Base-by-base conservation (phyloP, 2,329 filamentous ascomycete genomes). In the Cladosporium sp. region DNA sequence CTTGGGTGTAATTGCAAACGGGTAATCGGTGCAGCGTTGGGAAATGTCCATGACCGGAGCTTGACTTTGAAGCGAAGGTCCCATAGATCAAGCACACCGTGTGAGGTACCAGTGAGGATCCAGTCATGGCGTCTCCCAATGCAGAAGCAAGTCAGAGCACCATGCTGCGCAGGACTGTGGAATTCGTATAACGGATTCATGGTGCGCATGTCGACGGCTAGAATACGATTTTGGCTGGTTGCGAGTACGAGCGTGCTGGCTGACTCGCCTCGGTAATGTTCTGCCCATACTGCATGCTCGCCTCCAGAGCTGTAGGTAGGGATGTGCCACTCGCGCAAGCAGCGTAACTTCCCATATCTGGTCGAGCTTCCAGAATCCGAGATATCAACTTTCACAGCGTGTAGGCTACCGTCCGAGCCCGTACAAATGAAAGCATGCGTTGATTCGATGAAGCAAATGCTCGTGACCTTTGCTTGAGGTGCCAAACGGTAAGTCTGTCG, bases 371-470 rank as follows among this genome's bases (percentile, higher is more conserved):
- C 76, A 13, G 74, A 67, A 51, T 78, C 78, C 9, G 36, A 38
- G 55, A 82, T 82, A 52, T 86, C 82, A n/a, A 95, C 83, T 63
- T 89, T 89, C 53, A 96, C 86, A 2, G 94, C 87, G 62, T 95
- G 86, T 8, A 98, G 84, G 59, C 84, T 92, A 18, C 93, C 93
- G 66, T 98, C 91, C 40, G 81, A 89, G 4, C 88, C 91, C 46
- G 88, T 93, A 62, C 88, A 95, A 54, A 95, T 78, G 64, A 98
- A 97, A 18, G 88, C 91, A 66, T 97, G 90, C 0, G 91, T 95
- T 57, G 90, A 87, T 63, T 97, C 91, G 33, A 98, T 82, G 64
- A 98, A 97, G 59, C 88, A 91, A 18, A 98, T 69, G 12, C 88
- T 84, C 25, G 88, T 83, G 2, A 97, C 86, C 52, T 82, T 85